Evolutionary conservation across 805 yeast genomes (phyloP).

Genomic region (Saccharomyces cerevisiae): DNA sequence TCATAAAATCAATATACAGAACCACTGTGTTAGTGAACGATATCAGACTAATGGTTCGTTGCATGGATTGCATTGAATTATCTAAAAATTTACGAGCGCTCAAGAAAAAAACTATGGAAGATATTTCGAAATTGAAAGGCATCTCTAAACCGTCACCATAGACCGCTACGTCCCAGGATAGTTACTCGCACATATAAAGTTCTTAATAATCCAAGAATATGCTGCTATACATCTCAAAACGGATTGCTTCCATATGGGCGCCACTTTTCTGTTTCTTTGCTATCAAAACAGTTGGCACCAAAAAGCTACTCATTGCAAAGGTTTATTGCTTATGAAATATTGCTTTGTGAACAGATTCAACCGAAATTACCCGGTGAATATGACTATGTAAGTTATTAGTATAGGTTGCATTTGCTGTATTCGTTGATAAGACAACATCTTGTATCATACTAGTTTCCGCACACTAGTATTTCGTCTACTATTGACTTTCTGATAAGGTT

Average conservation of each 20-base stretch:
- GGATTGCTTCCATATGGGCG: no score
- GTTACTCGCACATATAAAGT: background rate
- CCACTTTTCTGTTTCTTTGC: background rate
- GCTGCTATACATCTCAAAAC: background rate
- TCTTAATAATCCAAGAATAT: background rate
- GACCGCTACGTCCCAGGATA: background rate
- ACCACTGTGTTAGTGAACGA: constrained; percentile 55
- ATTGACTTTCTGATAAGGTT: background rate
- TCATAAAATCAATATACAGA: constrained; percentile 55
- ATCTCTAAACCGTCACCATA: background rate
- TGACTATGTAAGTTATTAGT: background rate
- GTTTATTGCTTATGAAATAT: background rate
- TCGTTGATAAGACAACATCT: background rate
- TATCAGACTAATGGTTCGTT: constrained; percentile 44
- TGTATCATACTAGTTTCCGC: background rate
- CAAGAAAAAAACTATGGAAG: constrained; percentile 8
- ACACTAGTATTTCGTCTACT: background rate
- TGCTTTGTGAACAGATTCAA: background rate
- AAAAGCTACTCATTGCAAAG: background rate
- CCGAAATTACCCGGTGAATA: background rate
- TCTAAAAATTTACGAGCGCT: constrained; percentile 19
- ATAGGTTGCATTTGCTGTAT: background rate
- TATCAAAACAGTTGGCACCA: background rate
- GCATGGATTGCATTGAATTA: constrained; percentile 27
- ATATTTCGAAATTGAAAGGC: background rate